phyloP scores from a whole-genome alignment of 2,329 filamentous ascomycete genomes.

The Biscogniauxia mediterranea region DNA sequence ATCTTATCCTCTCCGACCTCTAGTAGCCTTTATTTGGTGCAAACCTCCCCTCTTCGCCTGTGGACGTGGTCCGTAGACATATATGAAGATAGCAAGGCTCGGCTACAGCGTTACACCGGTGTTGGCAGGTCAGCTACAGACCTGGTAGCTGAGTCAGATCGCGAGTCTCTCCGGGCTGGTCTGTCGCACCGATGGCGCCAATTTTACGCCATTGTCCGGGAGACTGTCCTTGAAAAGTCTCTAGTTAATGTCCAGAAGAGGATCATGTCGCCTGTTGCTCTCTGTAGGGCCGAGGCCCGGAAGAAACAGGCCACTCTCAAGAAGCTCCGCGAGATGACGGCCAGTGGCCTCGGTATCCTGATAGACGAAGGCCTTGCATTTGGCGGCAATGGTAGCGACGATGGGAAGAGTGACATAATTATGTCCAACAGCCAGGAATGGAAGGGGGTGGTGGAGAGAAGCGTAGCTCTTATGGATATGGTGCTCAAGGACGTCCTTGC shows the following conservation, averaged over 20 bases:
- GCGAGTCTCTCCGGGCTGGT: constrained; percentile 35
- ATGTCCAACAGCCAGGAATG: constrained; percentile 48
- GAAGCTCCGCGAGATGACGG: constrained; percentile 74
- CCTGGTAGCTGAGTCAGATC: constrained; percentile 25
- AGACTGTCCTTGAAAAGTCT: constrained; percentile 71
- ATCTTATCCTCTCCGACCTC: constrained; percentile 75
- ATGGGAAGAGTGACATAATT: constrained; percentile 47
- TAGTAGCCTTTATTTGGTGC: constrained; percentile 79
- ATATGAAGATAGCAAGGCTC: constrained; percentile 58
- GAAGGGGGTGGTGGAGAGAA: constrained; percentile 75
- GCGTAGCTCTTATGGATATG: constrained; percentile 81
- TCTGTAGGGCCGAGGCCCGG: constrained; percentile 71
- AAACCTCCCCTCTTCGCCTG: constrained; percentile 76
- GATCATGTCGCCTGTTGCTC: constrained; percentile 75
- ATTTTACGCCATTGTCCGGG: constrained; percentile 79
- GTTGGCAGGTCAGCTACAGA: constrained; percentile 28
- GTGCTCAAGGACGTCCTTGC: constrained; percentile 71
- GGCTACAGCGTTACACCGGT: constrained; percentile 39
- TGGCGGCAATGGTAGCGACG: constrained; percentile 55
- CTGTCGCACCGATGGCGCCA: constrained; percentile 56
- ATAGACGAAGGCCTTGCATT: constrained; percentile 81
- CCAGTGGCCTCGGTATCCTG: constrained; percentile 81
- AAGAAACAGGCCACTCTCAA: constrained; percentile 70
- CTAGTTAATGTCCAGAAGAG: constrained; percentile 68
- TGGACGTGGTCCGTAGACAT: constrained; percentile 71